Conservation (phyloP, 1,139 yeast species). For the Kurtzmaniella quercitrusa region DNA sequence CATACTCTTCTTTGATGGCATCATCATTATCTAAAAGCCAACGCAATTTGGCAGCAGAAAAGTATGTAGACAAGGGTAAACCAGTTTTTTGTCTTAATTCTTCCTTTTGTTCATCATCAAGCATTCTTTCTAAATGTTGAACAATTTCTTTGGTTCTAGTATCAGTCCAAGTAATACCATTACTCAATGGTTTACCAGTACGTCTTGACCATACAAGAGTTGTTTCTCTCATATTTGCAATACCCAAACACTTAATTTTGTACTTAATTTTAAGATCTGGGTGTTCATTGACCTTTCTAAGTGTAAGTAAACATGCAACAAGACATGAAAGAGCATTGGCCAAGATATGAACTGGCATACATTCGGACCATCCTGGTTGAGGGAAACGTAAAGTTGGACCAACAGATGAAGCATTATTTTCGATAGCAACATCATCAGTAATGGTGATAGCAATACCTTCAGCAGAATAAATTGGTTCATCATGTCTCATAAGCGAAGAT, state of each 20-base stretch:
- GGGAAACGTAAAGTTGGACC: slow-evolving; percentile 74
- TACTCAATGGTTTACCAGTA: slow-evolving; percentile 79
- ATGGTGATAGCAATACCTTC: slow-evolving; percentile 69
- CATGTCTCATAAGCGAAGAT: slow-evolving; percentile 45
- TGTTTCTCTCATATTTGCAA: slow-evolving; percentile 95
- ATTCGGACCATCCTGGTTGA: slow-evolving; percentile 90
- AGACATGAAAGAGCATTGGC: slow-evolving; percentile 80
- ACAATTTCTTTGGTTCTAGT: slow-evolving; percentile 80
- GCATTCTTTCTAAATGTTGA: slow-evolving; percentile 54
- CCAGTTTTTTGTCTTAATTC: slow-evolving; percentile 70
- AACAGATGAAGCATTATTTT: slow-evolving; percentile 48
- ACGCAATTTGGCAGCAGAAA: slow-evolving; percentile 84
- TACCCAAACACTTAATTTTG: slow-evolving; percentile 65
- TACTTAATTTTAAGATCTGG: slow-evolving; percentile 48
- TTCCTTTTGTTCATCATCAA: slow-evolving; percentile 56
- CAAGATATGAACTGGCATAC: slow-evolving; percentile 82
- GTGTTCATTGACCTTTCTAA: slow-evolving; percentile 55
- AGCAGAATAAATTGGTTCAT: slow-evolving; percentile 61
- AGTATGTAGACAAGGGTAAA: slow-evolving; percentile 84
- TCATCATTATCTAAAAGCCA: slow-evolving; percentile 86
- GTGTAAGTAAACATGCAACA: slow-evolving; percentile 57
- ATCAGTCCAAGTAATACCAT: slow-evolving; percentile 96
- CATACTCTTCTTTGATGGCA: slow-evolving; percentile 66
- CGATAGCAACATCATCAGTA: slow-evolving; percentile 58
- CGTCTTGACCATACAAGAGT: slow-evolving; percentile 83